Percentiles rank a stretch among this genome's conserved stretches.
These are phyloP conservation scores for Fusarium sp. DNA, from an alignment of 2,329 filamentous ascomycete species.

Conservation along the genomic window DNA sequence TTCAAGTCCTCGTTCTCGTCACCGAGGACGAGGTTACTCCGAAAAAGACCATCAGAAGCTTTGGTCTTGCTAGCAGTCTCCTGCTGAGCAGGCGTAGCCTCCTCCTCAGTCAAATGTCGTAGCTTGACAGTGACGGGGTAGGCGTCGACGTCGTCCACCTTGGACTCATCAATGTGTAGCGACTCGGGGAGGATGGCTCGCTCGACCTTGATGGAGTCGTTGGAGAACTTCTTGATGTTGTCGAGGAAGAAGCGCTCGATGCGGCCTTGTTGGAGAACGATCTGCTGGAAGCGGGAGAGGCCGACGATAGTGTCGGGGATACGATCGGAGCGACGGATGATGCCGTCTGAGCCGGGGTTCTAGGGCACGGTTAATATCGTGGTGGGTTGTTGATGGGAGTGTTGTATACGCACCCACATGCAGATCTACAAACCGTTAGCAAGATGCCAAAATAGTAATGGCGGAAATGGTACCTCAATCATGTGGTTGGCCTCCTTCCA, in stretches of 20 bases:
- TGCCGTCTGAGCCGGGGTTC: constrained; percentile 71
- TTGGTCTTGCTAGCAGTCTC: constrained; percentile 8
- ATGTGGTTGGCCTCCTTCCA: constrained; percentile 77
- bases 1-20: constrained; percentile 64
- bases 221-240: constrained; percentile 57
- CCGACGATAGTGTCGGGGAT: constrained; percentile 71
- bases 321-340: constrained; percentile 67
- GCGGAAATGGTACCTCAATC: constrained; percentile 60
- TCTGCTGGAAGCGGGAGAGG: constrained; percentile 72
- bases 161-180: constrained; percentile 65
- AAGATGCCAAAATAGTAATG: constrained; percentile 3
- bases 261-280: constrained; percentile 77
- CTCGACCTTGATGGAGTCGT: constrained; percentile 62
- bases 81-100: constrained; percentile 10
- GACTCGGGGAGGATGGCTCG: constrained; percentile 68
- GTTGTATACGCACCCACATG: not conserved
- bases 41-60: constrained; percentile 64
- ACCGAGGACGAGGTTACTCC: constrained; percentile 65
- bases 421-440: not conserved
- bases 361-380: constrained; percentile 43
- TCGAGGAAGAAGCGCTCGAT: constrained; percentile 76
- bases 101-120: constrained; percentile 56
- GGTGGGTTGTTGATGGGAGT: not conserved
- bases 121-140: constrained; percentile 73
- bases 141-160: constrained; percentile 60